Evolutionary conservation across 2,329 filamentous ascomycete species (phyloP).

Genomic region (Colletotrichum sublineola): DNA sequence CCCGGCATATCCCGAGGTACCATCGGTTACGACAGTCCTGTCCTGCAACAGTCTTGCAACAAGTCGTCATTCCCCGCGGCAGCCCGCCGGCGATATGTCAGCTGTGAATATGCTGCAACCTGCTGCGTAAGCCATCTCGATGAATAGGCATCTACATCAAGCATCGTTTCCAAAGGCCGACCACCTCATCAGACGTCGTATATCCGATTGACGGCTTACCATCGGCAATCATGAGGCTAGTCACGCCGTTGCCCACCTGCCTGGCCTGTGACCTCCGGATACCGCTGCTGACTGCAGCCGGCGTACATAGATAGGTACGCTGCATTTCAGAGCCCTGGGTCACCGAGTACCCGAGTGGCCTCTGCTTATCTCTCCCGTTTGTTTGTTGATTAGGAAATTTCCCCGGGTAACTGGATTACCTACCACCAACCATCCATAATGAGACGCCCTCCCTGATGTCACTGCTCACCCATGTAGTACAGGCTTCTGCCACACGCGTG

Average conservation of each 20-base stretch:
- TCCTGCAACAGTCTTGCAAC: background rate
- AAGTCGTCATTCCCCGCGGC: background rate
- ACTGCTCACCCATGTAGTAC: background rate
- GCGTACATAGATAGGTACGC: background rate
- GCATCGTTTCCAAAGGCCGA: background rate
- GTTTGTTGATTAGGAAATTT: background rate
- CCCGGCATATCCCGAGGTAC: background rate
- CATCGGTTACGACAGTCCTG: background rate
- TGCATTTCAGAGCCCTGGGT: background rate
- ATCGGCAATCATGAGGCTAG: background rate
- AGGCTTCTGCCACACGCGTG: background rate
- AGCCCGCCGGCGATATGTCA: constrained; percentile 25
- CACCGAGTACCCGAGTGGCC: background rate
- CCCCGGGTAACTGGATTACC: background rate
- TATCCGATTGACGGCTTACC: background rate
- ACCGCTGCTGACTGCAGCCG: constrained; percentile 11
- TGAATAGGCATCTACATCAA: background rate
- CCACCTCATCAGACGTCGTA: background rate
- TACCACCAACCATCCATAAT: constrained; percentile 16
- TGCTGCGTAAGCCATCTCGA: constrained; percentile 30
- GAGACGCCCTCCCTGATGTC: constrained; percentile 18
- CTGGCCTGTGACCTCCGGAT: background rate
- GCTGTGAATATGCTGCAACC: constrained; percentile 26
- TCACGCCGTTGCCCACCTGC: constrained; percentile 1
- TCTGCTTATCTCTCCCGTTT: constrained; percentile 20